Percentiles rank a stretch among this genome's conserved stretches.
Conservation (phyloP, 768 basidiomycete genomes). For the Lentinula edodes region DNA sequence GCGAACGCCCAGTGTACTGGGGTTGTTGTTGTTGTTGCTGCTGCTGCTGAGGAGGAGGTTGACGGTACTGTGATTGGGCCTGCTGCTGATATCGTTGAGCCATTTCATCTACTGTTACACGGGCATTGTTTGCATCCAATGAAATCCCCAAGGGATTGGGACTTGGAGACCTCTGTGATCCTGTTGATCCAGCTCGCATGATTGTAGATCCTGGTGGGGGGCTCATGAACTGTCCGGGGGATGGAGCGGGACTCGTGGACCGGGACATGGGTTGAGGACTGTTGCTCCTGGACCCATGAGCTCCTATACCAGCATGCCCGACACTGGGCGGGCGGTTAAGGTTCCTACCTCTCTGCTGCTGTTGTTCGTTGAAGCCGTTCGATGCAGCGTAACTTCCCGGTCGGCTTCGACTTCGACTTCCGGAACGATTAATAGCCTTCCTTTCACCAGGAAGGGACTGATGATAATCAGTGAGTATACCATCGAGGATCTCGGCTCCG, state of each 20-base stretch:
- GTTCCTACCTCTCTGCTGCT: conserved; percentile 31
- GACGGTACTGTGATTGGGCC: conserved; percentile 14
- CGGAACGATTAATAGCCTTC: conserved; percentile 50
- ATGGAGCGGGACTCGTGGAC: conserved; percentile 10
- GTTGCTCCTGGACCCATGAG: conserved; percentile 56
- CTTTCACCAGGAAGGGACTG: conserved; percentile 87
- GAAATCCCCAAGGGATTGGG: conserved; percentile 80
- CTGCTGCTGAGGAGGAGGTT: conserved; percentile 31
- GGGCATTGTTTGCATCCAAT: conserved; percentile 65
- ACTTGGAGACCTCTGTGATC: conserved; percentile 51
- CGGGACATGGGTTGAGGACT: conserved; percentile 54
- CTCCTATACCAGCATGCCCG: conserved; percentile 78
- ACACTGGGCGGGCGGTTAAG: conserved; percentile 48
- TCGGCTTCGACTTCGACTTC: conserved; percentile 43
- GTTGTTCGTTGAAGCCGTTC: conserved; percentile 20
- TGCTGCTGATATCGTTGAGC: conserved; percentile 52
- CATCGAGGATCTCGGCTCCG: conserved; percentile 51
- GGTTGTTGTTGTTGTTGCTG: conserved; percentile 29
- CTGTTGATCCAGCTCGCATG: conserved; percentile 22
- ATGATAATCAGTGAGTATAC: conserved; percentile 71
- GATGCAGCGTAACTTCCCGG: conserved; percentile 28
- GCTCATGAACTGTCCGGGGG: conserved; percentile 12
- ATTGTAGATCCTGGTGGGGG: conserved; percentile 8
- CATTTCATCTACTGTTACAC: conserved; percentile 78
- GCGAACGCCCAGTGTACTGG: conserved; percentile 35